A percentile compares a stretch with the other conserved stretches of the same genome.
phyloP scores from a whole-genome alignment of 164 flowering plant species.

The Aristolochia fimbriata region DNA sequence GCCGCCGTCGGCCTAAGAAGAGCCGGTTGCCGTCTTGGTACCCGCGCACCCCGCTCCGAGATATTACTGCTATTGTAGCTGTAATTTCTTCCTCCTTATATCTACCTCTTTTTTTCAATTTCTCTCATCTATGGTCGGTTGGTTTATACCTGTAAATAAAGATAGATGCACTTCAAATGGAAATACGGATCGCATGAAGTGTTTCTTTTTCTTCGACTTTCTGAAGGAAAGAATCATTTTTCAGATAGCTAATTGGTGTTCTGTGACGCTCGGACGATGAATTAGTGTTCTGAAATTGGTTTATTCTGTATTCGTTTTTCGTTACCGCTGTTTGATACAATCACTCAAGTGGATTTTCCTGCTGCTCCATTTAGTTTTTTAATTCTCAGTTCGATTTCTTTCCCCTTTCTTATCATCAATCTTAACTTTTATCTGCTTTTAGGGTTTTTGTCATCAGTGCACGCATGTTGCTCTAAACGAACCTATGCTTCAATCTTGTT shows the following conservation, averaged over 20 bases:
- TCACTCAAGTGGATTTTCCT: not conserved
- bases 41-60: constrained; percentile 63
- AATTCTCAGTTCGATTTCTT: not conserved
- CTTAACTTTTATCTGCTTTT: not conserved
- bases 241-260: not conserved
- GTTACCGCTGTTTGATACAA: too few species aligned
- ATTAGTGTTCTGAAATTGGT: not conserved
- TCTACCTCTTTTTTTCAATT: not conserved
- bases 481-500: not conserved
- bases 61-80: constrained; percentile 44
- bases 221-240: too few species aligned
- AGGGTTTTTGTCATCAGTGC: not conserved
- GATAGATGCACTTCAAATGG: not conserved
- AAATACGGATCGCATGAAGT: not conserved
- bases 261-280: too few species aligned
- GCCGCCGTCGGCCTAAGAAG: constrained; percentile 13
- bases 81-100: constrained; percentile 17
- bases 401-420: not conserved
- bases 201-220: not conserved
- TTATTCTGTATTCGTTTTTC: not conserved
- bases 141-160: not conserved
- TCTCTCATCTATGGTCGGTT: not conserved
- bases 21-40: constrained; percentile 57
- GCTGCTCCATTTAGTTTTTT: not conserved
- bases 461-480: not conserved